phyloP scores from a whole-genome alignment of 495 filamentous ascomycete genomes.

The Oleoguttula mirabilis region DNA sequence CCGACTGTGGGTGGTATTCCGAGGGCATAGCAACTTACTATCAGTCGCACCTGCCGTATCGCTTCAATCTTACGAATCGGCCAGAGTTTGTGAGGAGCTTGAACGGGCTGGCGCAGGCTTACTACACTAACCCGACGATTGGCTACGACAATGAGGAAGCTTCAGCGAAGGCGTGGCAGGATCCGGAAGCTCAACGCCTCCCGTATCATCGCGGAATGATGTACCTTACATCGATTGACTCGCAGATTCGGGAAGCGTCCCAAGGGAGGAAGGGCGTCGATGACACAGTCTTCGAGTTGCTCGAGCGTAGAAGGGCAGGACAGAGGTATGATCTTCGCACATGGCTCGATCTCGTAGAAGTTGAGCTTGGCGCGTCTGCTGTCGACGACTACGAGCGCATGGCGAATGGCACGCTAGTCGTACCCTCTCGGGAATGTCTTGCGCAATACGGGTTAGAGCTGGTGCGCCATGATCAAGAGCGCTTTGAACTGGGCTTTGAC shows the following conservation, averaged over 20 bases:
- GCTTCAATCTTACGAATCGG: not conserved
- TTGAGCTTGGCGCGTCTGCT: not conserved
- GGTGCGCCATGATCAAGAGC: not conserved
- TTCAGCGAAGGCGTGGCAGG: not conserved
- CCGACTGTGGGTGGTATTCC: slow-evolving; percentile 3
- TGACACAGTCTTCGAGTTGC: not conserved
- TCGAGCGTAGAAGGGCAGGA: not conserved
- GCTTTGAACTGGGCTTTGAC: slow-evolving; percentile 1
- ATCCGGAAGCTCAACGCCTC: slow-evolving; percentile 1
- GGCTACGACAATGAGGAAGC: not conserved
- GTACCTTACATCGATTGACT: not conserved
- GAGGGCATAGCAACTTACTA: slow-evolving; percentile 8
- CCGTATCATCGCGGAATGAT: slow-evolving; percentile 1
- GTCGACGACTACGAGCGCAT: not conserved
- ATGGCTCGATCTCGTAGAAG: not conserved
- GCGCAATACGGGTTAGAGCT: not conserved
- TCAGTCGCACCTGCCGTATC: not conserved
- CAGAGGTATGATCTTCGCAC: not conserved
- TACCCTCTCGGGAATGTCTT: not conserved
- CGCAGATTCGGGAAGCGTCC: not conserved
- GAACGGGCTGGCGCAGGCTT: not conserved
- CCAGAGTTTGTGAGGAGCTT: not conserved
- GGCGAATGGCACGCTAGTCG: not conserved
- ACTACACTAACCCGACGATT: slow-evolving; percentile 2
- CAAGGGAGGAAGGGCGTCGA: not conserved